Evolutionary conservation across 306 rosid genomes (phyloP).

Genomic region (Fragaria iinumae): DNA sequence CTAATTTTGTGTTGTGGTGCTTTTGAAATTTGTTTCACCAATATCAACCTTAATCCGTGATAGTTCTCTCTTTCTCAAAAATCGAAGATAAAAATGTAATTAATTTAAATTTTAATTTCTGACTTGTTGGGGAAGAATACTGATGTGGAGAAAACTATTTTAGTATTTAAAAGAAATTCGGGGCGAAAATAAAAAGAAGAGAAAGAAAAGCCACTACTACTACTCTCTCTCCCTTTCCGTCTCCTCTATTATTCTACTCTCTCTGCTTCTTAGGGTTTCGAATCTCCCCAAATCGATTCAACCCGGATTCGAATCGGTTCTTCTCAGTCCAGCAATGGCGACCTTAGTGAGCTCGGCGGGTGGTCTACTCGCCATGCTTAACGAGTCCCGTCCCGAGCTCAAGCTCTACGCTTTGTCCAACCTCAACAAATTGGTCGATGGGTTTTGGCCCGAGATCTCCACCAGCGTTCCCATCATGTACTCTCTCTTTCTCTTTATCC

Average conservation of each 20-base stretch:
- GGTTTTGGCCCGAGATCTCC: slow-evolving; percentile 99
- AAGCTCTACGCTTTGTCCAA: slow-evolving; percentile 88
- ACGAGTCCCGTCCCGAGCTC: slow-evolving; percentile 74
- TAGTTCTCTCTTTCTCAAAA: too few species aligned
- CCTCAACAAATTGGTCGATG: slow-evolving; percentile 87
- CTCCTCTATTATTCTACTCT: too few species aligned
- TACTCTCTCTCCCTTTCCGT: too few species aligned
- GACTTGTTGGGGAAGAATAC: slow-evolving; percentile 34
- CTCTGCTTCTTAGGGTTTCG: too few species aligned
- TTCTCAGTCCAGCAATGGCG: slow-evolving; percentile 42
- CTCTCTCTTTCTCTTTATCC: slow-evolving; percentile 13
- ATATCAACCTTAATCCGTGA: too few species aligned
- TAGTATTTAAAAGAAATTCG: background rate
- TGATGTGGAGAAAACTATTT: background rate
- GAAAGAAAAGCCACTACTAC: background rate
- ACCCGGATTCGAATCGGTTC: background rate
- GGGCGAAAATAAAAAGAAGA: slow-evolving; percentile 7
- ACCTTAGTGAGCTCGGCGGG: slow-evolving; percentile 88
- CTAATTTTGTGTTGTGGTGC: too few species aligned
- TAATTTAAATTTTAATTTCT: background rate
- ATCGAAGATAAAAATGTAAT: too few species aligned
- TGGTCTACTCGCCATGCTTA: slow-evolving; percentile 93
- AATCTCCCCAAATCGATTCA: too few species aligned
- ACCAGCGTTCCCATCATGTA: slow-evolving; percentile 93
- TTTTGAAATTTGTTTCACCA: too few species aligned